Conservation (phyloP, 129 eudicot species). For the Heracleum sosnowskyi region DNA sequence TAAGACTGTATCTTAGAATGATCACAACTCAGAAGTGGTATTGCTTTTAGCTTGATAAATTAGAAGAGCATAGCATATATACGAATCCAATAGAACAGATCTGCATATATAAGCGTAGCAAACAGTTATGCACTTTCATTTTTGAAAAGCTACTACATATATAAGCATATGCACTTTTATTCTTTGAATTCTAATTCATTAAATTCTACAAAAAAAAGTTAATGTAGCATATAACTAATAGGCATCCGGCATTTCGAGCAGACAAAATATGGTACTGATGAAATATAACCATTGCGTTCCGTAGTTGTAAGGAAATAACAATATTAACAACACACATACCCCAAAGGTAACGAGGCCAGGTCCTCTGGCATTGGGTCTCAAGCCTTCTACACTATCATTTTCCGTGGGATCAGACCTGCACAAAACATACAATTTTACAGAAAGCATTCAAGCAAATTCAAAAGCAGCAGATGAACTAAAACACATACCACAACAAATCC, state of each 20-base stretch:
- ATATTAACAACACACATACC: constrained; percentile 38
- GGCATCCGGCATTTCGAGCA: not conserved
- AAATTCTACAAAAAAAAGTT: not conserved
- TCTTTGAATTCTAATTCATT: not conserved
- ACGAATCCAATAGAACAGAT: not conserved
- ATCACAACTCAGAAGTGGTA: not conserved
- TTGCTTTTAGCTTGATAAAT: not conserved
- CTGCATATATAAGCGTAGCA: not conserved
- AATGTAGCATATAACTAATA: not conserved
- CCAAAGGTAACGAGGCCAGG: constrained; percentile 96
- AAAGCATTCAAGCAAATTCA: constrained; percentile 1
- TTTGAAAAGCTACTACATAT: not conserved
- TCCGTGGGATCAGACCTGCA: constrained; percentile 98
- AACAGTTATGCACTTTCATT: not conserved
- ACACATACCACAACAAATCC: constrained; percentile 80
- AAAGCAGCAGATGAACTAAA: not conserved
- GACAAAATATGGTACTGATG: not conserved
- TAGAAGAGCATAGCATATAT: not conserved
- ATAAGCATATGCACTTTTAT: too few species aligned
- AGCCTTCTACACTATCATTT: constrained; percentile 93
- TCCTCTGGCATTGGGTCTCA: constrained; percentile 97
- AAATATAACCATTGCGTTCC: not conserved
- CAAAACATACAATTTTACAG: constrained; percentile 6
- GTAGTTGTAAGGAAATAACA: not conserved
- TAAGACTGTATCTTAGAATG: not conserved